Conservation (phyloP, 805 yeast species). For the Metschnikowia drakensbergensis region DNA sequence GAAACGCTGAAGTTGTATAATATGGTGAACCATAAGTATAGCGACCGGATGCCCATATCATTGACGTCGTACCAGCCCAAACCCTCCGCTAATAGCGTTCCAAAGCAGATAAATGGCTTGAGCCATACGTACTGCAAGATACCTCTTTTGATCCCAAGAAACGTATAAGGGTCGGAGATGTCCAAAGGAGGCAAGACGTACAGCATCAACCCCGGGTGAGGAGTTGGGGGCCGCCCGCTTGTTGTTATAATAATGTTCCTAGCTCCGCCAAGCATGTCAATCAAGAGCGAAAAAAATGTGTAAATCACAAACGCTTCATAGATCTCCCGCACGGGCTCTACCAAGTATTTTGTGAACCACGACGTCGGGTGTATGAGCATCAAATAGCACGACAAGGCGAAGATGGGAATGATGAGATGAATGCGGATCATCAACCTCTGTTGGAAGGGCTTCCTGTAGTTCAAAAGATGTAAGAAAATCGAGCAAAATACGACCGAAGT, state of each 20-base stretch:
- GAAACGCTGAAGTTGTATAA: slow-evolving; percentile 79
- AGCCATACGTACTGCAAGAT: slow-evolving; percentile 93
- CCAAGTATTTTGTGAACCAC: slow-evolving; percentile 41
- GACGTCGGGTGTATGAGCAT: slow-evolving; percentile 46
- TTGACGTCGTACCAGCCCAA: slow-evolving; percentile 50
- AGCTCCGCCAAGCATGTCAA: slow-evolving; percentile 89
- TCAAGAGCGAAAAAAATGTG: slow-evolving; percentile 81
- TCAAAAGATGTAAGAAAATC: slow-evolving; percentile 38
- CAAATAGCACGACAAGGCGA: slow-evolving; percentile 65
- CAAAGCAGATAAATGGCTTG: slow-evolving; percentile 74
- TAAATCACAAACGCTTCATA: slow-evolving; percentile 96
- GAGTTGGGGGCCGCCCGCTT: slow-evolving; percentile 67
- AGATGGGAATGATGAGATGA: slow-evolving; percentile 75
- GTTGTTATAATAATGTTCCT: slow-evolving; percentile 69
- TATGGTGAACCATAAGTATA: slow-evolving; percentile 62
- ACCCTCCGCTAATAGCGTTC: slow-evolving; percentile 45
- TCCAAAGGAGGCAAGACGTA: slow-evolving; percentile 57
- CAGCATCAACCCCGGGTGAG: slow-evolving; percentile 58
- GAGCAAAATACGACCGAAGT: slow-evolving; percentile 21
- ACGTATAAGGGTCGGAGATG: slow-evolving; percentile 80
- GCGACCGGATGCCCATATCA: slow-evolving; percentile 44
- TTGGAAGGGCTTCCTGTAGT: slow-evolving; percentile 85
- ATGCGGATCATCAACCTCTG: slow-evolving; percentile 84
- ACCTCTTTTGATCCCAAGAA: slow-evolving; percentile 74
- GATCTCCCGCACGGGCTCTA: slow-evolving; percentile 78